Base-by-base conservation (phyloP, 768 basidiomycete genomes). In the Tricholomella constricta region DNA sequence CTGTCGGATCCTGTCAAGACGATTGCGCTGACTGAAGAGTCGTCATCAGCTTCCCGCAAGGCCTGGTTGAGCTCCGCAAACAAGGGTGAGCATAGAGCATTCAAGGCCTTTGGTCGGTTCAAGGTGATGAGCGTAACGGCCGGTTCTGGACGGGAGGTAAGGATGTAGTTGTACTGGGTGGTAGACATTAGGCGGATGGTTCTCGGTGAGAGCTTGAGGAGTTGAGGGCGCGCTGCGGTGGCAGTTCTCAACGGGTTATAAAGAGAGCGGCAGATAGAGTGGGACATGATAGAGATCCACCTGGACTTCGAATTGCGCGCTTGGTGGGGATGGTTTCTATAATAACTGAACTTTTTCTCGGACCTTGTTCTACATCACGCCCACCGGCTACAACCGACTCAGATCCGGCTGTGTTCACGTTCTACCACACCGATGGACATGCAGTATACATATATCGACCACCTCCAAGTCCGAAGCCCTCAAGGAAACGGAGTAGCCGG, bases 1-100 rank as follows among this genome's bases (percentile, higher is more conserved):
- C 79, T 88, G 56, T 91, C 91, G 23, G 89, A 91, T 2, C 96
- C 96, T 1, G 96, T 98, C 48, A 99, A 69, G 12, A 99, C 94
- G 63, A 98, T 82, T 5, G 93, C 92, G 40, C 91, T 85, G 31
- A 95, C 74, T 6, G 73, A 70, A 27, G 80, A 77, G 65, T 98
- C 94, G 14, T 66, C 71, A 53, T 94, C 91, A 2, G 86, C 83
- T 27, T 82, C 80, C 34, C 72, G 77, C 41, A 97, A 69, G 5
- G 93, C 93, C 23, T 80, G 74, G 64, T 94, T 92, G 40, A 98
- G 78, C 67, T 94, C 91, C 12, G 71, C 70, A 68, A 98, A 89
- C 52, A 98, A 78, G 6, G 89, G 85, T 20, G 84, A 81, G 62
- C 79, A 87, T 54, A 99, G 78, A 3, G 97, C 95, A 65, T 97